Evolutionary conservation across 768 basidiomycete species (phyloP).

Genomic region (Tulasnella sp.): DNA sequence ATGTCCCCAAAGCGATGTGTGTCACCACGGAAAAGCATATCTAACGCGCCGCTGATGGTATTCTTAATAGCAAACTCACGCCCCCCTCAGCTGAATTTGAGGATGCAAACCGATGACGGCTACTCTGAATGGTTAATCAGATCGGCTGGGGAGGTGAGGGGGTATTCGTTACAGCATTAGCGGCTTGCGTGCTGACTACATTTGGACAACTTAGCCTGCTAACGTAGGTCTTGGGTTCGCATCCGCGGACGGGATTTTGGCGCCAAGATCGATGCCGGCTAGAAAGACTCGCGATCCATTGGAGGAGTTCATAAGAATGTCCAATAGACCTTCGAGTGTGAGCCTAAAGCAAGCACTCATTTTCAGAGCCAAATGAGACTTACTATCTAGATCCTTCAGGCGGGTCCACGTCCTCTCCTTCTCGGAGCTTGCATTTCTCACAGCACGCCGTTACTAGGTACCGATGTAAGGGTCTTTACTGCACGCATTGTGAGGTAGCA

Average conservation of each 20-base stretch:
- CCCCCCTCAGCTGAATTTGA: background rate
- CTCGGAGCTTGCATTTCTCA: background rate
- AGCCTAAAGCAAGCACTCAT: background rate
- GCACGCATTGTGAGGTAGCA: background rate
- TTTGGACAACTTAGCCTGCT: background rate
- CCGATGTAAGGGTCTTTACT: background rate
- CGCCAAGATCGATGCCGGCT: background rate
- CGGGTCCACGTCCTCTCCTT: background rate
- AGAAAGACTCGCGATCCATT: background rate
- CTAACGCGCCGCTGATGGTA: background rate
- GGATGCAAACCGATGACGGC: background rate
- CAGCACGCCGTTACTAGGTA: background rate
- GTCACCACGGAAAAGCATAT: background rate
- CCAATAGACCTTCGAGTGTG: background rate
- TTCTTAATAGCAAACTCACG: background rate
- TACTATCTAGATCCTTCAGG: background rate
- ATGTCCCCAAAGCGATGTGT: background rate
- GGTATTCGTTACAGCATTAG: too few species aligned
- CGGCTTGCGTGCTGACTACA: background rate
- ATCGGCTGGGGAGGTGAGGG: background rate
- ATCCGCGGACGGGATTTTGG: background rate
- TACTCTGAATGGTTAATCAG: background rate
- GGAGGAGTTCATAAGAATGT: background rate
- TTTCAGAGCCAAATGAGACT: background rate
- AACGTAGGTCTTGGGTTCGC: background rate